These are phyloP conservation scores for Starmerella vaccinii DNA, from an alignment of 805 yeast species.

Conservation along the genomic window DNA sequence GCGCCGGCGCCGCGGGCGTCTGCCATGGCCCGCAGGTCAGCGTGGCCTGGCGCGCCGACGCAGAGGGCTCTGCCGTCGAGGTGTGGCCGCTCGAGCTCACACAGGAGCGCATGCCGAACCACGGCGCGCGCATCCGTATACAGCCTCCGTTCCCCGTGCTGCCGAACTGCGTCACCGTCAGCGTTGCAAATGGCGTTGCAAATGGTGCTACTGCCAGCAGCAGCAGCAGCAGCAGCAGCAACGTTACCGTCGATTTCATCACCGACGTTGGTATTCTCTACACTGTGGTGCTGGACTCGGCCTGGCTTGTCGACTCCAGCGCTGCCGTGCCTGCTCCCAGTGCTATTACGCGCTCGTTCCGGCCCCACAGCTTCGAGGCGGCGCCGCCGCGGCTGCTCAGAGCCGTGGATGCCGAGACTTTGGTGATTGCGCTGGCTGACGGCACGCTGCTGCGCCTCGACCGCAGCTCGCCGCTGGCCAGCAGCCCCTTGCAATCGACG, in stretches of 20 bases:
- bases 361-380: slow-evolving; percentile 41
- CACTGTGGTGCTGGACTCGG: slow-evolving; percentile 32
- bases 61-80: slow-evolving; percentile 7
- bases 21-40: slow-evolving; percentile 8
- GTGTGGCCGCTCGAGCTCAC: slow-evolving; percentile 19
- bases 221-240: too few relatives aligned
- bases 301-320: slow-evolving; percentile 13
- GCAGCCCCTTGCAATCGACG: slow-evolving; percentile 34
- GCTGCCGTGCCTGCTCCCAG: slow-evolving; percentile 43
- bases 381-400: slow-evolving; percentile 47
- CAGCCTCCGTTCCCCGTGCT: slow-evolving; percentile 34
- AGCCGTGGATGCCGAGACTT: slow-evolving; percentile 37
- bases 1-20: slow-evolving; percentile 11
- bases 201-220: too few relatives aligned
- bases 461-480: slow-evolving; percentile 28
- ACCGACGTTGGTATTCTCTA: slow-evolving; percentile 44
- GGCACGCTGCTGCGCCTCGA: slow-evolving; percentile 51
- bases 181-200: slow-evolving; percentile 28
- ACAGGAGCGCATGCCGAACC: slow-evolving; percentile 1
- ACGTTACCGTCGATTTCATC: slow-evolving; percentile 31
- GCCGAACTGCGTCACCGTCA: slow-evolving; percentile 33
- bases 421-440: slow-evolving; percentile 57
- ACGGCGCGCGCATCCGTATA: slow-evolving; percentile 30
- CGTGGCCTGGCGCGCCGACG: slow-evolving; percentile 15
- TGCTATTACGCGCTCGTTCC: slow-evolving; percentile 50